A percentile compares a stretch with the other conserved stretches of the same genome.
Conservation (phyloP, 2,329 filamentous ascomycete species). For the Venturia nashicola region DNA sequence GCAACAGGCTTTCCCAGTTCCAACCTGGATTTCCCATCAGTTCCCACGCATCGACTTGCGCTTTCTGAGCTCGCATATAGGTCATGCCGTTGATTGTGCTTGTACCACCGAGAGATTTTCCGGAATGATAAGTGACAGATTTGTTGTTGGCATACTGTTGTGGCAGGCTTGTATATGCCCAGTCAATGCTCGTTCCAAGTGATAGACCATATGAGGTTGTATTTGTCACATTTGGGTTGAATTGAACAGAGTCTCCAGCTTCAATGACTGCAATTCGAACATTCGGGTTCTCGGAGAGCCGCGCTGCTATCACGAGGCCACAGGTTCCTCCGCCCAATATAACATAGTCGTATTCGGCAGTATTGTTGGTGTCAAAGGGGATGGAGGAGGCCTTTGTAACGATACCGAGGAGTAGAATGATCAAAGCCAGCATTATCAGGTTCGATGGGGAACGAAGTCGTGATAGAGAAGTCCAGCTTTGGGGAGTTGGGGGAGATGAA, state of each 20-base stretch:
- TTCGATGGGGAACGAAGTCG: no score
- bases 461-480: no score
- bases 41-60: slow-evolving; percentile 1
- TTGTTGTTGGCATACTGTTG: not conserved
- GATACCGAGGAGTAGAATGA: no score
- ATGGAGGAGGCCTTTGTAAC: no score
- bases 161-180: not conserved
- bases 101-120: not conserved
- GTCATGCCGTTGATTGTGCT: slow-evolving; percentile 6
- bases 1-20: slow-evolving; percentile 19
- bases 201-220: no score
- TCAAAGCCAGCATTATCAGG: no score
- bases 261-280: not conserved
- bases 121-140: not conserved
- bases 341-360: not conserved
- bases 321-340: not conserved
- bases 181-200: not conserved
- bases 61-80: not conserved
- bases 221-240: no score
- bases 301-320: not conserved
- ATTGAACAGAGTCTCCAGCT: not conserved
- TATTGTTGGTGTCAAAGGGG: no score
- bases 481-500: no score
- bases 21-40: slow-evolving; percentile 12
- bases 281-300: not conserved